Percentiles rank a stretch among this genome's conserved stretches.
Conservation (phyloP, 108 stramenopile species). For the Schizochytrium sp. region DNA sequence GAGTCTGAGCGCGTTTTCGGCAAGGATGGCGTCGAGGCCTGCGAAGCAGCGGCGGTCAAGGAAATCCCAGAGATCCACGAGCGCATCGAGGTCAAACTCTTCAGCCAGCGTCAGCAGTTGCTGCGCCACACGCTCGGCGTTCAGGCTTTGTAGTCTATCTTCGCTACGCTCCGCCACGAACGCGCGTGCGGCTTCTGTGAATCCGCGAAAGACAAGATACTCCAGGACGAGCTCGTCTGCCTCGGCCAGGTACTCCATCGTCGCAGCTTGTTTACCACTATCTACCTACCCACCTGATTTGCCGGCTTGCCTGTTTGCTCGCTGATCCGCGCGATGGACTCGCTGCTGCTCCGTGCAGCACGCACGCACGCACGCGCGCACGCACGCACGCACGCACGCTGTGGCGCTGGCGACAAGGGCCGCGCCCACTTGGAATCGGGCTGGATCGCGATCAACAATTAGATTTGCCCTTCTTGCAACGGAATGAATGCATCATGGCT, state of each 20-base stretch:
- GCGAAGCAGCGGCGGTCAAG: neutral
- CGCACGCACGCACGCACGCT: too few species aligned
- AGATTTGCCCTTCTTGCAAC: too few species aligned
- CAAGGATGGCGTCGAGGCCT: neutral
- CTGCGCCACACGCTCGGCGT: neutral
- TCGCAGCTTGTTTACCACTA: too few species aligned
- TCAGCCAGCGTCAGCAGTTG: neutral
- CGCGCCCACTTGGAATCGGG: too few species aligned
- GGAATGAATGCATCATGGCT: too few species aligned
- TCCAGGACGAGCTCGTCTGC: neutral
- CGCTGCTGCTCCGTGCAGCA: too few species aligned
- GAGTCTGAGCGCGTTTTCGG: neutral
- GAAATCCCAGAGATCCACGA: neutral
- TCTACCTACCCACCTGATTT: too few species aligned
- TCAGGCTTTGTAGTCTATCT: neutral
- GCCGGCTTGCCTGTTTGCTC: too few species aligned
- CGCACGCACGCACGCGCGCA: too few species aligned
- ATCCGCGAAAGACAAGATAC: slow-evolving; percentile 2
- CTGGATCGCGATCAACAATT: too few species aligned
- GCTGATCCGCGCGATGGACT: too few species aligned
- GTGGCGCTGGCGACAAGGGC: too few species aligned
- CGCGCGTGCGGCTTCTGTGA: neutral
- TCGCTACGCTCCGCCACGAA: neutral
- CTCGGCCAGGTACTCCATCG: slow-evolving; percentile 13
- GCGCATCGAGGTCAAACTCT: neutral